Evolutionary conservation across 345 rosid genomes (phyloP).

Genomic region (Isatis tinctoria): DNA sequence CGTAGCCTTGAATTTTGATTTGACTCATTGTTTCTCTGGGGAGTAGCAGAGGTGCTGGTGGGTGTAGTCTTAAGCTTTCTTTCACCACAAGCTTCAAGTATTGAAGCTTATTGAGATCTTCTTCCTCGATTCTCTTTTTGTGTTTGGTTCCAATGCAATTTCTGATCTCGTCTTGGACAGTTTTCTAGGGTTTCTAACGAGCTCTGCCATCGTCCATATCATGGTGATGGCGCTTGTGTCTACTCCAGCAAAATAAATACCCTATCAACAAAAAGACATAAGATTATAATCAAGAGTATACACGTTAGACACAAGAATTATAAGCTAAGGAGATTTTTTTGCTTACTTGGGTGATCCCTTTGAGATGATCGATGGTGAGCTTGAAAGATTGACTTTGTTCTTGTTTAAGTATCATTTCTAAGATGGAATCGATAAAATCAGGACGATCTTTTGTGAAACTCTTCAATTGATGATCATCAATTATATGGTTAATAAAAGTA

Average conservation of each 20-base stretch:
- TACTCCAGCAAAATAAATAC: conserved; percentile 28
- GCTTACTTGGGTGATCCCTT: conserved; percentile 11
- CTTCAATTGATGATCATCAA: too few relatives aligned
- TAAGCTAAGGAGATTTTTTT: too few relatives aligned
- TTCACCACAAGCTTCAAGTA: conserved; percentile 42
- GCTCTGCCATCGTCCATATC: not conserved
- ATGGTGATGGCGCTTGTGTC: conserved; percentile 14
- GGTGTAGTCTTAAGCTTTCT: conserved; percentile 50
- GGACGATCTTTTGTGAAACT: too few relatives aligned
- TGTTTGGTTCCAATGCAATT: not conserved
- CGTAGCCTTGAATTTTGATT: conserved; percentile 36
- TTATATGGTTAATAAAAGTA: too few relatives aligned
- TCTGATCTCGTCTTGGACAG: conserved; percentile 5
- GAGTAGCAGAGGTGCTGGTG: conserved; percentile 41
- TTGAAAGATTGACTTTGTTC: not conserved
- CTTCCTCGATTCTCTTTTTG: conserved; percentile 13
- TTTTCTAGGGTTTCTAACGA: conserved; percentile 6
- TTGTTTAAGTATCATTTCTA: too few relatives aligned
- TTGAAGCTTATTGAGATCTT: conserved; percentile 31
- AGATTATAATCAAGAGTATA: too few relatives aligned
- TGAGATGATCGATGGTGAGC: conserved; percentile 37
- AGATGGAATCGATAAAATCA: too few relatives aligned
- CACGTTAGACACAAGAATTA: too few relatives aligned
- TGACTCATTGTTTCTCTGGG: conserved; percentile 36
- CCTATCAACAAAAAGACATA: conserved; percentile 17